Evolutionary conservation across 2,329 filamentous ascomycete species (phyloP).

Genomic region (Pseudogymnoascus sp.): DNA sequence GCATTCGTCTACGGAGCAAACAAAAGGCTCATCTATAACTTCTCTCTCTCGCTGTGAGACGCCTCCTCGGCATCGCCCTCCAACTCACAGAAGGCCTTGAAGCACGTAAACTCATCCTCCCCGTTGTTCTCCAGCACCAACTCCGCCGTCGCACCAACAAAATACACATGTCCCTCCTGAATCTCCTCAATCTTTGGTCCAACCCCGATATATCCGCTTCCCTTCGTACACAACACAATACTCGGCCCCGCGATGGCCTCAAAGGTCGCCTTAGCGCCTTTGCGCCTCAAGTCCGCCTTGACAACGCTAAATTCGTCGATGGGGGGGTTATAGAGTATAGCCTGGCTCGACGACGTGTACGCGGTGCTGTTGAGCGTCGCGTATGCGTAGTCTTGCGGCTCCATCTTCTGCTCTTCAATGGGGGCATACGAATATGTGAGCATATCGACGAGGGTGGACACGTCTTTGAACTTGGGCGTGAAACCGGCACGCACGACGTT

Average conservation of each 20-base stretch:
- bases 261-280: slow-evolving; percentile 77
- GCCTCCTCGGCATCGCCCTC: slow-evolving; percentile 38
- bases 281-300: slow-evolving; percentile 62
- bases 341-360: slow-evolving; percentile 68
- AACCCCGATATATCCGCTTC: slow-evolving; percentile 75
- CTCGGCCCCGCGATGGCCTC: slow-evolving; percentile 82
- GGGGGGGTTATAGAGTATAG: slow-evolving; percentile 81
- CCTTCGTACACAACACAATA: slow-evolving; percentile 83
- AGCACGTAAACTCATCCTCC: slow-evolving; percentile 71
- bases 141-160: slow-evolving; percentile 83
- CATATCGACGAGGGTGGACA: slow-evolving; percentile 79
- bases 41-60: slow-evolving; percentile 19
- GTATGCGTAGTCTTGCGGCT: slow-evolving; percentile 77
- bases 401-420: slow-evolving; percentile 91
- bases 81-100: slow-evolving; percentile 90
- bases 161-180: slow-evolving; percentile 67
- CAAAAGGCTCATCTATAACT: slow-evolving; percentile 12
- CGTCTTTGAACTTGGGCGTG: slow-evolving; percentile 98
- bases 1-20: background rate
- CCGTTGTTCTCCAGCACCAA: slow-evolving; percentile 64
- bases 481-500: slow-evolving; percentile 96
- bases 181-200: slow-evolving; percentile 72
- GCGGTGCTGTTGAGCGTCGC: slow-evolving; percentile 71
- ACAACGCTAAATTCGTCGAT: slow-evolving; percentile 95
- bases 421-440: slow-evolving; percentile 93